phyloP scores from a whole-genome alignment of 2,329 filamentous ascomycete species.

The Tetracladium maxilliforme region DNA sequence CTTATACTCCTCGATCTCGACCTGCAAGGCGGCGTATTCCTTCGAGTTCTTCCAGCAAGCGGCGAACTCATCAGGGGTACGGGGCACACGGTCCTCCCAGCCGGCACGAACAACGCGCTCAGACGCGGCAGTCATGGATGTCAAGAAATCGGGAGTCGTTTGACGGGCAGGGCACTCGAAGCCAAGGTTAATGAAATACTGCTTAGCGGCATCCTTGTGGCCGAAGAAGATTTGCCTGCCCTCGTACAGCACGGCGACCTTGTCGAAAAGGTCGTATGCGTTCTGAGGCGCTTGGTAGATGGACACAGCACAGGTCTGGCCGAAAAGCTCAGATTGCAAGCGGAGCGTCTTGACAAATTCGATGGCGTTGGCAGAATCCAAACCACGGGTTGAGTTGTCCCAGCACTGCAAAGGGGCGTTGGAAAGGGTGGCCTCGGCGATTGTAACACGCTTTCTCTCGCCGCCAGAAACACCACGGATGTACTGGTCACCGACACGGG shows the following conservation, averaged over 20 bases:
- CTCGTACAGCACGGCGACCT: constrained; percentile 46
- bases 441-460: constrained; percentile 64
- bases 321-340: constrained; percentile 44
- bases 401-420: constrained; percentile 51
- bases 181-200: constrained; percentile 52
- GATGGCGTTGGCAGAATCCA: constrained; percentile 56
- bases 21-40: constrained; percentile 22
- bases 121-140: constrained; percentile 48
- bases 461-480: constrained; percentile 54
- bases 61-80: constrained; percentile 34
- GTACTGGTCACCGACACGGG: constrained; percentile 60
- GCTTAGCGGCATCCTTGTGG: constrained; percentile 39
- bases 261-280: constrained; percentile 53
- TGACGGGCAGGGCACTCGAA: constrained; percentile 50
- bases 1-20: constrained; percentile 36
- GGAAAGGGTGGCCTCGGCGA: constrained; percentile 54
- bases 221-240: constrained; percentile 60
- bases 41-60: constrained; percentile 33
- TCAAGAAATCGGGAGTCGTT: constrained; percentile 47
- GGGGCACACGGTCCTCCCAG: constrained; percentile 37
- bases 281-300: constrained; percentile 56
- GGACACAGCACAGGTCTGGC: constrained; percentile 47
- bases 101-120: constrained; percentile 37
- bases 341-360: constrained; percentile 57
- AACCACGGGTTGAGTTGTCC: constrained; percentile 59